phyloP scores from a whole-genome alignment of 805 yeast species.

The Metschnikowia sp. region DNA sequence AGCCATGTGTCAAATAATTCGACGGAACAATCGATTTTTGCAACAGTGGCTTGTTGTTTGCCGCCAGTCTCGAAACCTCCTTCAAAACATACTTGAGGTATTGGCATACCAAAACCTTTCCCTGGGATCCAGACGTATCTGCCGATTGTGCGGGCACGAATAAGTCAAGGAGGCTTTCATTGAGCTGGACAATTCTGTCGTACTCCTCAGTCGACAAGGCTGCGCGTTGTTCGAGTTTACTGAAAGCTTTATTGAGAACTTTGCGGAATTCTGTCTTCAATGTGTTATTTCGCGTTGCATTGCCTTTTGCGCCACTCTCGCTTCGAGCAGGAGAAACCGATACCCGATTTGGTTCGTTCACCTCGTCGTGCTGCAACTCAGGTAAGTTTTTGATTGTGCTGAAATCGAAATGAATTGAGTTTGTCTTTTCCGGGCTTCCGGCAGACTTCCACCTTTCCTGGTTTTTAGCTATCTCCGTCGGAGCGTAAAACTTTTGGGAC shows the following conservation, averaged over 20 bases:
- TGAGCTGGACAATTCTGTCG: slow-evolving; percentile 22
- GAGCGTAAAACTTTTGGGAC: slow-evolving; percentile 32
- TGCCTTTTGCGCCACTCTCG: background rate
- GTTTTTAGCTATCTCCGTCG: slow-evolving; percentile 35
- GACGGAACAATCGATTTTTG: slow-evolving; percentile 34
- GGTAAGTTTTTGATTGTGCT: slow-evolving; percentile 25
- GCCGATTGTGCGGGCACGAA: slow-evolving; percentile 21
- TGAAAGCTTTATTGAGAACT: slow-evolving; percentile 18
- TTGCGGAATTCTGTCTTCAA: slow-evolving; percentile 19
- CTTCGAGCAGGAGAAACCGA: slow-evolving; percentile 1
- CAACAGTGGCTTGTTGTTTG: slow-evolving; percentile 14
- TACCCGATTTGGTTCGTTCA: background rate
- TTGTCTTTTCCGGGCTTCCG: slow-evolving; percentile 6
- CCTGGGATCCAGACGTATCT: slow-evolving; percentile 18
- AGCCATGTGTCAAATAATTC: slow-evolving; percentile 19
- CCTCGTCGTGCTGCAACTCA: background rate
- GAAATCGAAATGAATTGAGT: slow-evolving; percentile 33
- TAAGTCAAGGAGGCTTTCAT: slow-evolving; percentile 16
- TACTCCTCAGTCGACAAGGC: slow-evolving; percentile 31
- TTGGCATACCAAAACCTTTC: slow-evolving; percentile 35
- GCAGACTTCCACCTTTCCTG: slow-evolving; percentile 29
- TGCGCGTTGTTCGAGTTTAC: slow-evolving; percentile 32
- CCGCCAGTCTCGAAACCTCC: slow-evolving; percentile 27
- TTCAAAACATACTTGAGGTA: slow-evolving; percentile 38
- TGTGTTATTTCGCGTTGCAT: slow-evolving; percentile 7